Conservation (phyloP, 2,329 filamentous ascomycete genomes). For the Emergomyces orientalis region DNA sequence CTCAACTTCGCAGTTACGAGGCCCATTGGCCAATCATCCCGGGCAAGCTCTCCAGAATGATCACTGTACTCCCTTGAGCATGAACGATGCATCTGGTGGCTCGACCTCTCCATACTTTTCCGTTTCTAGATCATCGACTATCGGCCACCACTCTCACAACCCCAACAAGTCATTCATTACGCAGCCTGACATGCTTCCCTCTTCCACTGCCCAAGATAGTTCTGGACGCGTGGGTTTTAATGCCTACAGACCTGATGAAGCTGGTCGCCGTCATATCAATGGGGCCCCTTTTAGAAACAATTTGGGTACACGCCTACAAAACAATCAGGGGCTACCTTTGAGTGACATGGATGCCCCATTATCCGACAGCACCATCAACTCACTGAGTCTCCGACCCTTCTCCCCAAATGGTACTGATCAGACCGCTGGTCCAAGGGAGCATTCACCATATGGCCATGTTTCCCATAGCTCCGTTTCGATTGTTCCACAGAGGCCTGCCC, state of each 20-base stretch:
- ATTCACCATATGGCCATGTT: slow-evolving; percentile 25
- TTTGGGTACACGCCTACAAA: slow-evolving; percentile 24
- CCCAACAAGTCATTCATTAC: slow-evolving; percentile 27
- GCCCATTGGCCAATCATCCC: slow-evolving; percentile 45
- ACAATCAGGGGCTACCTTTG: slow-evolving; percentile 24
- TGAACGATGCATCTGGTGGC: slow-evolving; percentile 27
- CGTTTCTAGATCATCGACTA: slow-evolving; percentile 36
- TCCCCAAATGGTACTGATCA: slow-evolving; percentile 24
- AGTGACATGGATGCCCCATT: slow-evolving; percentile 24
- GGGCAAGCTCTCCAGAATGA: slow-evolving; percentile 46
- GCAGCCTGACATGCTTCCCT: slow-evolving; percentile 9
- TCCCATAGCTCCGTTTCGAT: slow-evolving; percentile 30
- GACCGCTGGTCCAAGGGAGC: slow-evolving; percentile 19
- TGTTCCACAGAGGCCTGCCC: slow-evolving; percentile 26
- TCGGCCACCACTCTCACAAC: slow-evolving; percentile 33
- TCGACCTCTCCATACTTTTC: slow-evolving; percentile 41
- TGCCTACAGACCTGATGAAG: slow-evolving; percentile 28
- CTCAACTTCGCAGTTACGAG: slow-evolving; percentile 33
- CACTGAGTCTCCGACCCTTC: slow-evolving; percentile 23
- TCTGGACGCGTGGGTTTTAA: slow-evolving; percentile 21
- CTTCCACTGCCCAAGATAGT: slow-evolving; percentile 1
- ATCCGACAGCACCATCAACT: slow-evolving; percentile 23
- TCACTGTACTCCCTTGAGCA: slow-evolving; percentile 28
- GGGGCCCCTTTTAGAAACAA: slow-evolving; percentile 25
- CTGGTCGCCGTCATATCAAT: slow-evolving; percentile 25